Conservation (phyloP, 2,329 filamentous ascomycete species). For the Lizonia empirigonia region DNA sequence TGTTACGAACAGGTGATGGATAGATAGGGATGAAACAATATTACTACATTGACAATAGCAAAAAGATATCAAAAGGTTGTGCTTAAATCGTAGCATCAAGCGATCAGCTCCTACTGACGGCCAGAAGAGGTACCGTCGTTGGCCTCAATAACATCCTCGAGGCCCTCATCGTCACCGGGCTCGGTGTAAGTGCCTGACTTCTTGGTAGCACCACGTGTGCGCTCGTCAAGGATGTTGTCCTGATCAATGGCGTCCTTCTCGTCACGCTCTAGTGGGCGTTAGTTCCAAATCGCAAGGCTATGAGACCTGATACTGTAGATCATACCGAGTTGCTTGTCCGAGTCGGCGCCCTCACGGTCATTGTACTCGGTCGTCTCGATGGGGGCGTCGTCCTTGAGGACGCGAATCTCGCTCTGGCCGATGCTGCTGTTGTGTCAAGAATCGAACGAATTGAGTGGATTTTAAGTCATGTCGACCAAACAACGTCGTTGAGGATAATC, state of each 20-base stretch:
- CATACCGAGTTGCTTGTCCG: slow-evolving; percentile 55
- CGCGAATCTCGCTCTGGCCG: slow-evolving; percentile 53
- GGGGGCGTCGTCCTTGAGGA: slow-evolving; percentile 54
- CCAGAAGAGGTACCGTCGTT: slow-evolving; percentile 43
- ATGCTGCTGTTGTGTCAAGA: slow-evolving; percentile 45
- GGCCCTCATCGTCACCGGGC: slow-evolving; percentile 59
- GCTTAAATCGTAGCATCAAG: not conserved
- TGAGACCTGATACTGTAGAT: not conserved
- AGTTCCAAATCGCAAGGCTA: not conserved
- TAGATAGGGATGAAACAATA: too few species aligned
- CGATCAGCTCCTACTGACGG: slow-evolving; percentile 21
- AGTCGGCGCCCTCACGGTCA: slow-evolving; percentile 52
- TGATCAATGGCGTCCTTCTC: slow-evolving; percentile 57
- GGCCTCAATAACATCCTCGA: slow-evolving; percentile 49
- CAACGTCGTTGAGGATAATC: too few species aligned
- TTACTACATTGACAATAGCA: not conserved
- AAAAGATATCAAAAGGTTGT: not conserved
- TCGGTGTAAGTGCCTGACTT: slow-evolving; percentile 53
- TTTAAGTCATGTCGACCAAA: too few species aligned
- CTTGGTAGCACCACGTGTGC: slow-evolving; percentile 57
- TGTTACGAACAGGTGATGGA: too few species aligned
- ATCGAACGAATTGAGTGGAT: too few species aligned
- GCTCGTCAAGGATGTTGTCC: slow-evolving; percentile 54
- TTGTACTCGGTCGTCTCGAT: slow-evolving; percentile 52
- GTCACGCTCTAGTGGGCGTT: slow-evolving; percentile 48